These are phyloP conservation scores for Verbena officinalis DNA, from an alignment of 257 asterid genomes.

Conservation along the genomic window DNA sequence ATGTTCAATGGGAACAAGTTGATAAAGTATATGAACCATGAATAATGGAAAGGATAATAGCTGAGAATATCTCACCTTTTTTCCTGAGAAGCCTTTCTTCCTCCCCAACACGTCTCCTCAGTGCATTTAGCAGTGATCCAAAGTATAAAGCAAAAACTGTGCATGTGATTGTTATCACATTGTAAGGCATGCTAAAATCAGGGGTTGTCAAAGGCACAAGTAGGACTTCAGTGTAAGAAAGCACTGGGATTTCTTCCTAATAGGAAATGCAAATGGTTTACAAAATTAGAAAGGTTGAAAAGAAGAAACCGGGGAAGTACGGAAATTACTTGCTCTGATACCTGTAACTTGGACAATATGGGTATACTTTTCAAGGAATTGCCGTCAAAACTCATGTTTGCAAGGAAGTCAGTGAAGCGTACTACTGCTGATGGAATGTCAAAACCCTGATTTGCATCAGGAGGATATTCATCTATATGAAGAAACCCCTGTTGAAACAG, in stretches of 20 bases:
- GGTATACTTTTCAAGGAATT: slow-evolving; percentile 48
- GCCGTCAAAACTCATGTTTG: slow-evolving; percentile 63
- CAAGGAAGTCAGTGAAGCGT: slow-evolving; percentile 56
- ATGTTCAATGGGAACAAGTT: neutral
- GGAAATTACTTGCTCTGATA: slow-evolving; percentile 27
- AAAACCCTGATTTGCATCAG: slow-evolving; percentile 99
- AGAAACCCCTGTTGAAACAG: slow-evolving; percentile 80
- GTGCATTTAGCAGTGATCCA: slow-evolving; percentile 90
- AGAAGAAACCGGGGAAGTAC: slow-evolving; percentile 7
- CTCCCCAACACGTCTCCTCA: slow-evolving; percentile 79
- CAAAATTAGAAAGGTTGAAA: slow-evolving; percentile 1
- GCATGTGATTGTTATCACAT: slow-evolving; percentile 96
- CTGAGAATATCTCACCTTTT: slow-evolving; percentile 53
- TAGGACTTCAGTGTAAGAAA: slow-evolving; percentile 88
- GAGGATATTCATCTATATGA: slow-evolving; percentile 96
- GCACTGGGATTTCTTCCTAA: slow-evolving; percentile 63
- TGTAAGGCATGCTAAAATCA: slow-evolving; percentile 99
- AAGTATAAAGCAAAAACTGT: slow-evolving; percentile 93
- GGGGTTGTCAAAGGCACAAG: slow-evolving; percentile 99
- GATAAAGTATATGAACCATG: neutral
- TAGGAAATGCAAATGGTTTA: slow-evolving; percentile 30
- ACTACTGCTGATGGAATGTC: slow-evolving; percentile 94
- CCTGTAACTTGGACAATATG: slow-evolving; percentile 74
- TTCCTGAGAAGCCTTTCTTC: slow-evolving; percentile 74
- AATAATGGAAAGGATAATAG: neutral